phyloP scores from a whole-genome alignment of 1,139 yeast species.

The Geotrichum klebahnii region DNA sequence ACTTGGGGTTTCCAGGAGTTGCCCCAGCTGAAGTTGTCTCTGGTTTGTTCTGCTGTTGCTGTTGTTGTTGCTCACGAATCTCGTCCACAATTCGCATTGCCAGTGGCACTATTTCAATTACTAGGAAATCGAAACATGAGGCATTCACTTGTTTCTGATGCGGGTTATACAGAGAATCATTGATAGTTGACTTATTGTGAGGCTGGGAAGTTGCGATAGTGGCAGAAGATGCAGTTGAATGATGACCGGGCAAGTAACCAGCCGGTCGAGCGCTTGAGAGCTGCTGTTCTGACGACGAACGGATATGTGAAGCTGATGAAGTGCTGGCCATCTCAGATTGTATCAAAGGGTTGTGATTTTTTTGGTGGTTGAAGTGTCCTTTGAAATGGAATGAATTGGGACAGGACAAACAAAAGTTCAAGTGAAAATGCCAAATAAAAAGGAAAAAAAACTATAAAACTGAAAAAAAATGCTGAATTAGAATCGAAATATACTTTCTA shows the following conservation, averaged over 20 bases:
- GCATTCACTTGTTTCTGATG: slow-evolving; percentile 41
- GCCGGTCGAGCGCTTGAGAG: not conserved
- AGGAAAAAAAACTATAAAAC: not conserved
- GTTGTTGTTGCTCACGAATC: slow-evolving; percentile 26
- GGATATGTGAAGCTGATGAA: slow-evolving; percentile 5
- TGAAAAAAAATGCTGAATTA: not conserved
- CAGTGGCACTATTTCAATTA: slow-evolving; percentile 73
- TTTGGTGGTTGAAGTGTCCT: not conserved
- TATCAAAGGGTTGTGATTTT: not conserved
- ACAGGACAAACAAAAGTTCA: not conserved
- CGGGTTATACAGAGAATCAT: not conserved
- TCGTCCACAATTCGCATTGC: slow-evolving; percentile 54
- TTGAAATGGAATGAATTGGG: slow-evolving; percentile 3
- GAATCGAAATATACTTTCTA: not conserved
- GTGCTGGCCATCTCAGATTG: not conserved
- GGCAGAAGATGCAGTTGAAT: slow-evolving; percentile 5
- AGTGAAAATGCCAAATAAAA: too few relatives aligned
- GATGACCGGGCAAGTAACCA: slow-evolving; percentile 8
- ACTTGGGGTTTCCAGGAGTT: slow-evolving; percentile 28
- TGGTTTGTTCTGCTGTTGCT: slow-evolving; percentile 33
- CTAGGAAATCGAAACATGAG: slow-evolving; percentile 53
- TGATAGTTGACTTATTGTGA: not conserved
- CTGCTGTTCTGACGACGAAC: slow-evolving; percentile 1
- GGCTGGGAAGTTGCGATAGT: not conserved
- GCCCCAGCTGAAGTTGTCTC: slow-evolving; percentile 29